Evolutionary conservation across 1,284 basidiomycete genomes (phyloP), one percentile per base, ranked within the genome.

Genomic region (Ceratobasidium sp.): DNA sequence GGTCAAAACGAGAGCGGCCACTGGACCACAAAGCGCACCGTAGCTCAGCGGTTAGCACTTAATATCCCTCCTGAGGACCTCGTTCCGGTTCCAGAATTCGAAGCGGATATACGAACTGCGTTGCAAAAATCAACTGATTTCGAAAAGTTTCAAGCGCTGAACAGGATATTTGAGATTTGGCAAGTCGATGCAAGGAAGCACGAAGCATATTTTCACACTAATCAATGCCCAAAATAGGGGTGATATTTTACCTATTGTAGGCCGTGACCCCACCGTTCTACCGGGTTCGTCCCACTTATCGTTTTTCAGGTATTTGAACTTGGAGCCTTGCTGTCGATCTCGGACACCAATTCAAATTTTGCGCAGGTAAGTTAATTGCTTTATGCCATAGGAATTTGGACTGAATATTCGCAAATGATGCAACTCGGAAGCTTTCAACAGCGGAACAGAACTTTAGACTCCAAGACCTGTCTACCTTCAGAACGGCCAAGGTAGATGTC

Each of bases 191-290:
- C 24, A n/a, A 9, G 24, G 14, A n/a, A n/a, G n/a, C n/a, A n/a
- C n/a, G n/a, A n/a, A n/a, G n/a, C n/a, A n/a, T n/a, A n/a, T n/a
- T n/a, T n/a, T n/a, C n/a, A n/a, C n/a, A n/a, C n/a, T n/a, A n/a
- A n/a, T n/a, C 1, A 3, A 48, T 22, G 7, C n/a, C 1, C 29
- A 8, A 3, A 19, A 53, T 34, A 71, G 68, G 68, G 68, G 68
- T 6, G 68, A 71, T 71, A 39, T 71, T 2, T 24, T 71, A 34
- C 53, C 68, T 0, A 9, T 71, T n/a, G 68, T 71, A 71, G 8
- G 51, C 22, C n/a, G n/a, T n/a, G n/a, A n/a, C 8, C 16, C 48
- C 24, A 13, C 13, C 2, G 8, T n/a, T 5, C 8, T 22, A 13
- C 1, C 3, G 5, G 27, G 13, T 6, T 29, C 2, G 31, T 34